Conservation (phyloP, 306 rosid species). For the Corylus americana region DNA sequence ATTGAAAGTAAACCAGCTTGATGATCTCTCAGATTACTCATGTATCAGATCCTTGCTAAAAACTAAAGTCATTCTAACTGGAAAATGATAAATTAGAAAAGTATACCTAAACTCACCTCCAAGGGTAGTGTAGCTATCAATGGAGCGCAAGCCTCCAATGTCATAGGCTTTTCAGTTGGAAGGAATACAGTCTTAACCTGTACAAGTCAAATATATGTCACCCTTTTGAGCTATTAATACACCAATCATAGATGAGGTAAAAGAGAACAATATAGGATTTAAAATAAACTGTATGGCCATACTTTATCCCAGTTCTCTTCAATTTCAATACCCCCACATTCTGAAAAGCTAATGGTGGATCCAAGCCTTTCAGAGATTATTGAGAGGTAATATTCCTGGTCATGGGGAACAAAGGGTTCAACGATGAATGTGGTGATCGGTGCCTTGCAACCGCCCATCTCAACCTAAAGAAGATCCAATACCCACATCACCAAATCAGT, state of each 20-base stretch:
- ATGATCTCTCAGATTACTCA: constrained; percentile 4
- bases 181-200: constrained; percentile 78
- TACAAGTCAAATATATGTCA: neutral
- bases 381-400: constrained; percentile 77
- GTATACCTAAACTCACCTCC: constrained; percentile 55
- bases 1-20: neutral
- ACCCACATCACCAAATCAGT: constrained; percentile 15
- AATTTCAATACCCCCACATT: constrained; percentile 79
- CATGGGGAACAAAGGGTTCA: constrained; percentile 88
- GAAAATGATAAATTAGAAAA: constrained; percentile 20
- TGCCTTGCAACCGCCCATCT: constrained; percentile 92
- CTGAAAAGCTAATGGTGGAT: constrained; percentile 71
- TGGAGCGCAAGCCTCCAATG: constrained; percentile 71
- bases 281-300: neutral
- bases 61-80: neutral
- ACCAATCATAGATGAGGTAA: neutral
- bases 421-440: constrained; percentile 81
- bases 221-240: neutral
- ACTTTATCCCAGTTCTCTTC: constrained; percentile 95
- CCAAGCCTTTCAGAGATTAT: constrained; percentile 84
- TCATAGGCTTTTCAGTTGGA: constrained; percentile 66
- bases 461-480: constrained; percentile 53
- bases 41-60: neutral
- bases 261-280: neutral
- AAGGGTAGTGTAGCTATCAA: constrained; percentile 83